Conservation (phyloP, 768 basidiomycete genomes). For the Strobilomyces echinocephalus region DNA sequence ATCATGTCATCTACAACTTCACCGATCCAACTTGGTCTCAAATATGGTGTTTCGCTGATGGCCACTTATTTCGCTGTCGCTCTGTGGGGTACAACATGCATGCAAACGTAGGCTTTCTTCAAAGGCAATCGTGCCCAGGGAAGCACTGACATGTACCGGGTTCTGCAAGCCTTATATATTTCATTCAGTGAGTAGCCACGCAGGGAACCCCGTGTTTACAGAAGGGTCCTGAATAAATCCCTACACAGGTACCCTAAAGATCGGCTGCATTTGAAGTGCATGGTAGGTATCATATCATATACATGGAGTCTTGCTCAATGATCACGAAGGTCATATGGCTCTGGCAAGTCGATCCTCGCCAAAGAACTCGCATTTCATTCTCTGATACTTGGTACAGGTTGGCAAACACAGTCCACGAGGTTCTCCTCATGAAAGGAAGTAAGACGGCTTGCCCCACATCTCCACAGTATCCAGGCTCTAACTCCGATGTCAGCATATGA, state of each 20-base stretch:
- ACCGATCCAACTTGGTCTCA: background rate
- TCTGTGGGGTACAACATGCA: background rate
- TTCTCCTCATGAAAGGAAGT: slow-evolving; percentile 3
- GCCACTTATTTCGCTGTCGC: background rate
- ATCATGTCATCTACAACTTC: background rate
- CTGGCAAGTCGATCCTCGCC: background rate
- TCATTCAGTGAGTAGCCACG: background rate
- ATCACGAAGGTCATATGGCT: background rate
- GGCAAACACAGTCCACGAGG: background rate
- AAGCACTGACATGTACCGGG: background rate
- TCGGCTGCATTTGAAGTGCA: background rate
- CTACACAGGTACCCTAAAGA: background rate
- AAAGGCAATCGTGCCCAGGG: background rate
- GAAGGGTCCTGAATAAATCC: background rate
- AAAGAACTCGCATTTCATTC: background rate
- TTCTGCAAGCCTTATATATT: background rate
- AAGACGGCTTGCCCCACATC: background rate
- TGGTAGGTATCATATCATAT: background rate
- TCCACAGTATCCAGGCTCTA: background rate
- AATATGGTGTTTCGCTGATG: background rate
- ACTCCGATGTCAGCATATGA: background rate
- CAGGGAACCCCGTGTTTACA: background rate
- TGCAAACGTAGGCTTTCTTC: background rate
- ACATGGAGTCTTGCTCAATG: background rate
- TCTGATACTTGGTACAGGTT: background rate